Conservation (phyloP, 2,329 filamentous ascomycete species). For the Delphinella strobiligena region DNA sequence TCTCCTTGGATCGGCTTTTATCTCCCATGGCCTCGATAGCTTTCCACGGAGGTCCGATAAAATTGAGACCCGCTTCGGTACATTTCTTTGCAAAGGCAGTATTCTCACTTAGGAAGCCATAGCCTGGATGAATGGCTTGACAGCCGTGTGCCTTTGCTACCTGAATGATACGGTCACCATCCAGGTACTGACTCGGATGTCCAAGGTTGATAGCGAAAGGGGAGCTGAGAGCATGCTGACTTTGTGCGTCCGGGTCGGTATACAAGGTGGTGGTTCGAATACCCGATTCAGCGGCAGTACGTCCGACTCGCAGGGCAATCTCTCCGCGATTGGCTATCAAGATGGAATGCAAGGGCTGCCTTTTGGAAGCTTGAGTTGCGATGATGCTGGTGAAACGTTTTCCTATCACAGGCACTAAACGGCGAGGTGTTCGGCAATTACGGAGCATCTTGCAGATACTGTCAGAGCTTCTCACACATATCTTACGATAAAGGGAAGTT, state of each 20-base stretch:
- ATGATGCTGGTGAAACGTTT: conserved; percentile 8
- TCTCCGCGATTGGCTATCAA: conserved; percentile 95
- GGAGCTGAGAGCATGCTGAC: conserved; percentile 80
- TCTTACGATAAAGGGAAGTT: too few relatives aligned
- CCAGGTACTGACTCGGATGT: conserved; percentile 74
- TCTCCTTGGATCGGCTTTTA: conserved; percentile 85
- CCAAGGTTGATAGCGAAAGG: conserved; percentile 77
- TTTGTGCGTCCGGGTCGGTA: conserved; percentile 76
- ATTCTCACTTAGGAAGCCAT: conserved; percentile 92
- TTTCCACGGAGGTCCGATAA: conserved; percentile 77
- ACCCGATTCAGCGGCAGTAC: conserved; percentile 76
- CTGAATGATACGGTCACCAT: conserved; percentile 82
- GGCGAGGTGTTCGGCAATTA: conserved; percentile 9
- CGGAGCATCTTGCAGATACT: conserved; percentile 5
- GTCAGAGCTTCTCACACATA: neutral
- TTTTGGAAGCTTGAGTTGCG: conserved; percentile 10
- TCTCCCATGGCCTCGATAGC: conserved; percentile 80
- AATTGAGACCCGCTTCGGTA: conserved; percentile 78
- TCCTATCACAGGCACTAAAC: conserved; percentile 1
- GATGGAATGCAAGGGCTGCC: conserved; percentile 45
- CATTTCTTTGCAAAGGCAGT: conserved; percentile 79
- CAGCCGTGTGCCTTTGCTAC: conserved; percentile 79
- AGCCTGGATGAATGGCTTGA: conserved; percentile 87
- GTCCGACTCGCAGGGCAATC: conserved; percentile 85
- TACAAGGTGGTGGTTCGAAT: conserved; percentile 92